phyloP scores from a whole-genome alignment of 768 basidiomycete species.

The Collybiopsis confluens region DNA sequence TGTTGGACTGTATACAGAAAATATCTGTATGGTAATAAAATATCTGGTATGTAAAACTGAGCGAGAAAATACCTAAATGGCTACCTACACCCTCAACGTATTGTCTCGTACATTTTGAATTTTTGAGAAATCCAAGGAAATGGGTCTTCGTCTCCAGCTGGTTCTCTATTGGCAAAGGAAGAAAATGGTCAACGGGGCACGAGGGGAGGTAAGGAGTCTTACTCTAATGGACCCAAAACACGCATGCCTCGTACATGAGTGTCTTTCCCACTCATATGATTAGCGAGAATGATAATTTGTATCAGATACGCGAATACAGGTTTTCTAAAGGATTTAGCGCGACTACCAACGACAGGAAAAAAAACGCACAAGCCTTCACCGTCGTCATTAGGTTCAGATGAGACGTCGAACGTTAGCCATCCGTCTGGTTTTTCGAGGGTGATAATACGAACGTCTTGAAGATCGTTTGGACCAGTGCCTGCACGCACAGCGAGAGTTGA shows the following conservation, averaged over 20 bases:
- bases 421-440: conserved; percentile 90
- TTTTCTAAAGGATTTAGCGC: conserved; percentile 44
- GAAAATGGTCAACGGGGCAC: background rate
- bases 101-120: conserved; percentile 76
- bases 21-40: background rate
- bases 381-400: conserved; percentile 74
- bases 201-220: conserved; percentile 12
- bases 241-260: conserved; percentile 92
- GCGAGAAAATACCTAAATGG: background rate
- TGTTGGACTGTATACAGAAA: background rate
- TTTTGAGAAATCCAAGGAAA: conserved; percentile 61
- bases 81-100: conserved; percentile 43
- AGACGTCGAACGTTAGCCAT: conserved; percentile 87
- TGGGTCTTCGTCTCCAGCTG: conserved; percentile 58
- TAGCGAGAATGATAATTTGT: conserved; percentile 85
- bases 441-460: conserved; percentile 86
- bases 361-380: conserved; percentile 70
- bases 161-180: conserved; percentile 29
- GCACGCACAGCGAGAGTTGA: conserved; percentile 87
- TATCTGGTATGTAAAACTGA: background rate
- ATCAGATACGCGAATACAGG: conserved; percentile 87
- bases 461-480: conserved; percentile 85
- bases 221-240: conserved; percentile 86
- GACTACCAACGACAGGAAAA: background rate
- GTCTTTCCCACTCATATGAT: conserved; percentile 98